Evolutionary conservation across 106 monocot species (phyloP), one percentile per base, ranked within the genome.

Genomic region (Dioscorea dumetorum): DNA sequence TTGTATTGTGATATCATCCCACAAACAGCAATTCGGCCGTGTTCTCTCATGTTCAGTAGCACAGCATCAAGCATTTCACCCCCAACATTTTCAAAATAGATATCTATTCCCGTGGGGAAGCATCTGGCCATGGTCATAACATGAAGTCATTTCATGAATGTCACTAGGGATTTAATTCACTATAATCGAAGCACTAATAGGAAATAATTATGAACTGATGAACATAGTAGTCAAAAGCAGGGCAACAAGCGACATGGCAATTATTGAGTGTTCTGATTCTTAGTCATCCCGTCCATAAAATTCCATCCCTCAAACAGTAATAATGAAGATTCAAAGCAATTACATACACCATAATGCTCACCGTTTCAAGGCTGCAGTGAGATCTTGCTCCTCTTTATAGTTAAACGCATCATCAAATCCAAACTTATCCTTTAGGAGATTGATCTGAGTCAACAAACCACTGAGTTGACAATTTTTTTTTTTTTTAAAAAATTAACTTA

Each of bases 1-100:
- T 79, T 79, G 35, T 84, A 79, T 49, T 79, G 83, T 11, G 83
- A 84, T 14, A 79, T 79, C 61, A 84, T 16, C 57, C 83, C 83
- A 22, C 83, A 84, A 14, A 76, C 79, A 6, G 83, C 79, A 20
- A 84, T 79, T n/a, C 66, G 75, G 18, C 79, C 83, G 33, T 60
- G 60, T 11, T 32, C 21, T 21, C 68, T 79, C 83, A 84, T 84
- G 73, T 84, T 84, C 31, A 71, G 7, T 22, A 84, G 72, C 10
- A 79, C 83, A 11, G 83, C 83, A 34, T 84, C 83, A 14, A 84
- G 79, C 83, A 84, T 84, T 24, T 15, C 23, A 11, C 83, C 83
- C 1, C 79, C 83, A 19, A 84, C 83, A 49, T 84, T 84, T 23
- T 84, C 83, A n/a, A 84, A 84, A 76, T 79, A 84, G 57, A 84